phyloP scores from a whole-genome alignment of 2,329 filamentous ascomycete species.

The Pseudogymnoascus sp. region DNA sequence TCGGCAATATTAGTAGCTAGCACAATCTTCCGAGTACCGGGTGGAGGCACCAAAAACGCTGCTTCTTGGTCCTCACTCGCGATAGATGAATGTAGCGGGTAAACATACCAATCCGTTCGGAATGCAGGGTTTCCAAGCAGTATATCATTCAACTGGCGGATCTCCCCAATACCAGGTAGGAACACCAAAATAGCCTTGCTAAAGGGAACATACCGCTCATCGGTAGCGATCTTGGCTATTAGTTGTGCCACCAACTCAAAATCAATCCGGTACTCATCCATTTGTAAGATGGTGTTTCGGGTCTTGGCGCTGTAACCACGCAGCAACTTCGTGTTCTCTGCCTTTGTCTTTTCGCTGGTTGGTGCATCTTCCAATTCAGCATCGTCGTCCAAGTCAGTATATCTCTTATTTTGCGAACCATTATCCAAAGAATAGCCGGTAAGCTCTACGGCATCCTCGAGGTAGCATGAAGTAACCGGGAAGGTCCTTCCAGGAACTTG shows the following conservation, averaged over 20 bases:
- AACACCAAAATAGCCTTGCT: conserved; percentile 94
- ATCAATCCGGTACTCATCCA: conserved; percentile 89
- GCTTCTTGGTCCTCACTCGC: conserved; percentile 94
- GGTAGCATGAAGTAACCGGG: conserved; percentile 76
- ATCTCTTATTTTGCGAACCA: conserved; percentile 36
- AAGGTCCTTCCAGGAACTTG: conserved; percentile 91
- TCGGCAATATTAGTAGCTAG: conserved; percentile 97
- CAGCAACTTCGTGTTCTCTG: conserved; percentile 57
- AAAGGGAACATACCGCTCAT: conserved; percentile 58
- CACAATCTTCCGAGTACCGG: conserved; percentile 82
- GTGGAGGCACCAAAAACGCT: conserved; percentile 79
- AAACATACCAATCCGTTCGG: conserved; percentile 70
- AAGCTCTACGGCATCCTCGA: conserved; percentile 87
- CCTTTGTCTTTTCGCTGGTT: conserved; percentile 36
- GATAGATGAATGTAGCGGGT: conserved; percentile 88
- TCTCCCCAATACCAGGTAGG: conserved; percentile 88
- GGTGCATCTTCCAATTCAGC: conserved; percentile 41
- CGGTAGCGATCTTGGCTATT: conserved; percentile 66
- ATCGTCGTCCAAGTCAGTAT: conserved; percentile 59
- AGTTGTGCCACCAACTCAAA: conserved; percentile 79
- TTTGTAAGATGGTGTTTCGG: conserved; percentile 62
- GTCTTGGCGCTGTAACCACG: conserved; percentile 70
- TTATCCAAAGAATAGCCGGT: conserved; percentile 64
- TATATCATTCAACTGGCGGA: conserved; percentile 79
- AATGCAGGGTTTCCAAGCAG: conserved; percentile 72